Evolutionary conservation across 2,329 filamentous ascomycete genomes (phyloP), one percentile per base, ranked within the genome.

Genomic region (Coniella lustricola): DNA sequence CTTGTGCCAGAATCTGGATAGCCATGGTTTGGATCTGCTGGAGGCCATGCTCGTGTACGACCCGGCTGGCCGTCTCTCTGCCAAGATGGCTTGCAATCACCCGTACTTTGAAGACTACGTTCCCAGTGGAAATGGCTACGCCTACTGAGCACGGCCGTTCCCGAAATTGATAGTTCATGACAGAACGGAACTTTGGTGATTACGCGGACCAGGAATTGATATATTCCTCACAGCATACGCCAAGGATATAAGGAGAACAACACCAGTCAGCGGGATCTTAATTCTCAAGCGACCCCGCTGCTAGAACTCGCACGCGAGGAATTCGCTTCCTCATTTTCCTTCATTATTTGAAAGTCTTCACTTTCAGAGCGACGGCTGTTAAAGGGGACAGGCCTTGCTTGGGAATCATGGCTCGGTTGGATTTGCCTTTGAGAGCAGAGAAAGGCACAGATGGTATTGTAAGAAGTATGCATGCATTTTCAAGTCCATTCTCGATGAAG

Each of bases 31-130:
- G n/a, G 81, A 87, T 52, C 74, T 87, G 17, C 67, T 80, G 18
- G 76, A 79, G 59, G 67, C 72, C 57, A 78, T 93, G 68, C 79
- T 94, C 34, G 82, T 89, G 52, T 94, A 90, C 62, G 88, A 94
- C 64, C 88, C 88, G 4, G 86, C 87, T 31, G 82, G 82, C 51
- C 84, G 88, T 54, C 87, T 94, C 57, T 91, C 86, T 9, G 88
- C 88, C 41, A 94, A 94, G 73, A 85, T 90, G 66, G 83, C 87
- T n/a, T 87, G 86, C 62, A 73, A 81, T 56, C 88, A 94, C 63
- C 82, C 85, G 4, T 94, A 93, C 71, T 93, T 94, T 56, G 66
- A 69, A 54, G 65, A 70, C 55, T 64, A 60, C 52, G 56, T 36
- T 58, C 58, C 45, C 43, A 54, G 33, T 48, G 55, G 42, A 50